Conservation (phyloP, 805 yeast genomes). For the Candida multigemmis region DNA sequence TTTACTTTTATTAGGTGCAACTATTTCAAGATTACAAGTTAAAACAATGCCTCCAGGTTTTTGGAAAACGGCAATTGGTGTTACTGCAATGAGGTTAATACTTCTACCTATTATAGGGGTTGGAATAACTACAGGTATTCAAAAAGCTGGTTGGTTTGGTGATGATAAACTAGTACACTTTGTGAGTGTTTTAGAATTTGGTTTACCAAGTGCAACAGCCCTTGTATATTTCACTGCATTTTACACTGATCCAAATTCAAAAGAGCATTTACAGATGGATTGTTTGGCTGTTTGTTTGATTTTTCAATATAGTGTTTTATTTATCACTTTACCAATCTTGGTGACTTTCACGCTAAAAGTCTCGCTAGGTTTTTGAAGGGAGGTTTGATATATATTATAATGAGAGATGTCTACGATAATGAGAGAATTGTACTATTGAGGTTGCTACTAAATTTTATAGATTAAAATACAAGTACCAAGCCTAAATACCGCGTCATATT, state of each 20-base stretch:
- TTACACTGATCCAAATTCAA: constrained; percentile 57
- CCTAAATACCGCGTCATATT: too few relatives aligned
- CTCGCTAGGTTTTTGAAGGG: constrained; percentile 29
- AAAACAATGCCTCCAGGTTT: constrained; percentile 58
- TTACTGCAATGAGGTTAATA: constrained; percentile 52
- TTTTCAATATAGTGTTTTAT: constrained; percentile 61
- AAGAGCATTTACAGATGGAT: constrained; percentile 64
- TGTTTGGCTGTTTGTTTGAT: constrained; percentile 72
- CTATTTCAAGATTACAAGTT: constrained; percentile 67
- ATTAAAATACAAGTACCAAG: too few relatives aligned
- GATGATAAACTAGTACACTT: constrained; percentile 58
- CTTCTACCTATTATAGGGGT: constrained; percentile 75
- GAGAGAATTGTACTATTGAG: too few relatives aligned
- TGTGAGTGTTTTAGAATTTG: constrained; percentile 64
- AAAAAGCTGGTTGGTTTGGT: constrained; percentile 53
- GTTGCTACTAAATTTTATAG: too few relatives aligned
- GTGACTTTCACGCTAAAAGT: constrained; percentile 60
- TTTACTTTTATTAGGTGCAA: constrained; percentile 73
- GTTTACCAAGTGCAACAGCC: constrained; percentile 84
- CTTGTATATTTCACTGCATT: constrained; percentile 85
- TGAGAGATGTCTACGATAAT: too few relatives aligned
- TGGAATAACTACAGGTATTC: constrained; percentile 46
- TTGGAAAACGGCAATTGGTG: constrained; percentile 52
- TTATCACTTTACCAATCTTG: constrained; percentile 64
- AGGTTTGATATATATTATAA: too few relatives aligned